phyloP scores from a whole-genome alignment of 2,329 filamentous ascomycete genomes.

The Colletotrichum australisinense region DNA sequence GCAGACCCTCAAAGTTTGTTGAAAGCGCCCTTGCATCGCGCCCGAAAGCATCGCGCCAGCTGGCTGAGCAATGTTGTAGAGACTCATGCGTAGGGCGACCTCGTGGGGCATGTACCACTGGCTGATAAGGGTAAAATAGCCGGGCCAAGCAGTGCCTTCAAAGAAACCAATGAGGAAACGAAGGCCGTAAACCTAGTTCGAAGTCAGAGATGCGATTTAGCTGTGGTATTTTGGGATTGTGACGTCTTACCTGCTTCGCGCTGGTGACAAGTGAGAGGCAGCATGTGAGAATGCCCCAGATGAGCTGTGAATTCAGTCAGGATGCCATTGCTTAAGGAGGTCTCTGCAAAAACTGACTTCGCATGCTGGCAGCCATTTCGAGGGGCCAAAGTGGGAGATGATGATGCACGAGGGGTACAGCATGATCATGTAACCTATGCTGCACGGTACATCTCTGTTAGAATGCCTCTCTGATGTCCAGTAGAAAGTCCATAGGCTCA shows the following conservation, averaged over 20 bases:
- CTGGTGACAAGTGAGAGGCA: conserved; percentile 17
- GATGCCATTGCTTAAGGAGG: neutral
- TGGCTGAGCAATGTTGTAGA: conserved; percentile 62
- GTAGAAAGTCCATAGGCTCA: neutral
- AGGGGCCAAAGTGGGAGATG: conserved; percentile 42
- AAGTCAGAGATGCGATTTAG: neutral
- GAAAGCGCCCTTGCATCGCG: conserved; percentile 64
- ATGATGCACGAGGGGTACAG: conserved; percentile 43
- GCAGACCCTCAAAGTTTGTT: conserved; percentile 62
- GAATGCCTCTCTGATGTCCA: neutral
- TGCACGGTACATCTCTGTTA: neutral
- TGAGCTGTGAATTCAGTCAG: neutral
- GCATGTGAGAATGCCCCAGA: conserved; percentile 20
- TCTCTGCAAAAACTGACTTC: conserved; percentile 28
- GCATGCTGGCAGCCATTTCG: conserved; percentile 42
- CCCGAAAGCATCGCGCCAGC: conserved; percentile 66
- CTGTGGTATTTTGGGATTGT: too few relatives aligned
- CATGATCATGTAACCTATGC: conserved; percentile 40
- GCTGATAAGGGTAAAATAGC: conserved; percentile 49
- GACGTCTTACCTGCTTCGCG: conserved; percentile 4
- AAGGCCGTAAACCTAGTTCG: conserved; percentile 52
- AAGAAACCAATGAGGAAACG: conserved; percentile 56
- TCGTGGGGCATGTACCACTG: conserved; percentile 52
- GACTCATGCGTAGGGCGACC: conserved; percentile 62
- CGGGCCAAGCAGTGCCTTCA: conserved; percentile 46